Evolutionary conservation across 225 moss, liverwort and hornwort species (phyloP).

Genomic region (Neckera pumila): DNA sequence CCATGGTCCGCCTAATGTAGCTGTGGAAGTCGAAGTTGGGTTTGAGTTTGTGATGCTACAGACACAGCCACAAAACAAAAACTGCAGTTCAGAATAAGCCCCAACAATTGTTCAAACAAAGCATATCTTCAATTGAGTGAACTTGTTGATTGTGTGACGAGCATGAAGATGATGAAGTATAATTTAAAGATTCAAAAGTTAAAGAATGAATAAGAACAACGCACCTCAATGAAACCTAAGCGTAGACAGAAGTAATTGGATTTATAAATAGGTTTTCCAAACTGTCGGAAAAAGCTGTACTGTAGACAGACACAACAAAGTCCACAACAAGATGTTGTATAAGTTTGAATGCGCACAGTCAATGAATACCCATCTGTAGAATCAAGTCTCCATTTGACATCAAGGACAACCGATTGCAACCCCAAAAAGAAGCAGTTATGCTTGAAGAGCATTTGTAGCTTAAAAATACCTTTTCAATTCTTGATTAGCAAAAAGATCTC

Average conservation of each 20-base stretch:
- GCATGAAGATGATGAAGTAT: not conserved
- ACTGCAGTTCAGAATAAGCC: not conserved
- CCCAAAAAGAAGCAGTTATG: not conserved
- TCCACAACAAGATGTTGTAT: not conserved
- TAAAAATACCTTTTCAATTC: not conserved
- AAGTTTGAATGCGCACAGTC: not conserved
- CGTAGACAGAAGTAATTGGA: conserved; percentile 78
- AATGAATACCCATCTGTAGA: not conserved
- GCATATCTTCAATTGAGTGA: not conserved
- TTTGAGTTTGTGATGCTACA: conserved; percentile 52
- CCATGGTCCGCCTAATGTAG: conserved; percentile 72
- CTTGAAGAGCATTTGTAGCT: not conserved
- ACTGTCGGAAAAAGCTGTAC: conserved; percentile 82
- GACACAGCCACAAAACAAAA: not conserved
- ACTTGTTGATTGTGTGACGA: not conserved
- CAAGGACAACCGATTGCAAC: not conserved
- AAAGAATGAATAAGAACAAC: not conserved
- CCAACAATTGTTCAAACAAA: not conserved
- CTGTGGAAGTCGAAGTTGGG: conserved; percentile 66
- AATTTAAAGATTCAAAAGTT: not conserved
- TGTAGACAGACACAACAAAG: not conserved
- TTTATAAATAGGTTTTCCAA: conserved; percentile 52
- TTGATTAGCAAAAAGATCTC: not conserved
- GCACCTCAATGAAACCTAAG: conserved; percentile 72
- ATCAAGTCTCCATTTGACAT: not conserved